Conservation (phyloP, 208 protist genomes). For the Trichomonas vaginalis region DNA sequence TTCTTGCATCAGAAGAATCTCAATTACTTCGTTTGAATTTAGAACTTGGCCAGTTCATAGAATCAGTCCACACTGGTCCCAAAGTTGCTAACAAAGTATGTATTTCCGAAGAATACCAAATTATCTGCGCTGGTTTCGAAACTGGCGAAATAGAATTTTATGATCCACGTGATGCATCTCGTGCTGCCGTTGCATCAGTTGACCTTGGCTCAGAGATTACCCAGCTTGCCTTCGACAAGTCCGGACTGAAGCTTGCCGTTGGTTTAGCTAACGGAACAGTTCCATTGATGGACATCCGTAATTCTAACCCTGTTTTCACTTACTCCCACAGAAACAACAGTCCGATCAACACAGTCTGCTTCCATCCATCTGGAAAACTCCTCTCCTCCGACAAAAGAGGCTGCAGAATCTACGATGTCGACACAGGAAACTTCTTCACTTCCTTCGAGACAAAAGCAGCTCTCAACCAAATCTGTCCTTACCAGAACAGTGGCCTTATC, state of each 20-base stretch:
- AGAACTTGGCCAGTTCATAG: neutral
- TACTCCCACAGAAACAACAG: neutral
- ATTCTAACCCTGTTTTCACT: neutral
- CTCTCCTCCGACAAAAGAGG: neutral
- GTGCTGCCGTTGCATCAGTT: neutral
- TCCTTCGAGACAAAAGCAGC: neutral
- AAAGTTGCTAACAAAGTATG: neutral
- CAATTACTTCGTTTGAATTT: slow-evolving; percentile 2
- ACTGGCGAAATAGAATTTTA: neutral
- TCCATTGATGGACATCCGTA: neutral
- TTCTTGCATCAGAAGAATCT: neutral
- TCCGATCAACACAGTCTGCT: neutral
- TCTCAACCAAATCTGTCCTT: neutral
- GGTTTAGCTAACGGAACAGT: neutral
- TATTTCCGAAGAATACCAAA: neutral
- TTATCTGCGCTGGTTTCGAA: neutral
- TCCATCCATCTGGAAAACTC: neutral
- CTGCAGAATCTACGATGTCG: neutral
- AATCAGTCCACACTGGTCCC: neutral
- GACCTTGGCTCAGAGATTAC: neutral
- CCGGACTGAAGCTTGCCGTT: neutral
- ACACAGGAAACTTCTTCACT: neutral
- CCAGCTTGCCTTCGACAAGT: neutral
- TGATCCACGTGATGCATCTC: neutral
- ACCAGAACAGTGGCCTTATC: neutral